These are phyloP conservation scores for Claviceps purpurea DNA, from an alignment of 2,329 filamentous ascomycete species.

Conservation along the genomic window DNA sequence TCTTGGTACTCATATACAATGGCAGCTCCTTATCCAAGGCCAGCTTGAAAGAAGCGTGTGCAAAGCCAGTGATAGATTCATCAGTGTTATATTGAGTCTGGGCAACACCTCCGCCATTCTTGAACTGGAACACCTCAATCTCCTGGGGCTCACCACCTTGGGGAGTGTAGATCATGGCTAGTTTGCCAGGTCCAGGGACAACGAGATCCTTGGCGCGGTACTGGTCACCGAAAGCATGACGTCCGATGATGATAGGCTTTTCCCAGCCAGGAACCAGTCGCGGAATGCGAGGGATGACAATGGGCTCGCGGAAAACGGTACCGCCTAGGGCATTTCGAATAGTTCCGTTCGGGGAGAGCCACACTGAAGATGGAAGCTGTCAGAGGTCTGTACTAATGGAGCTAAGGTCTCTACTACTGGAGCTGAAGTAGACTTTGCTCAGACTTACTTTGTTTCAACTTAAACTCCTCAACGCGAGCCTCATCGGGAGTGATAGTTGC, in stretches of 20 bases:
- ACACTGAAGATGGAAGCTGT: conserved; percentile 51
- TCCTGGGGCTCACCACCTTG: conserved; percentile 67
- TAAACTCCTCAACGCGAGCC: conserved; percentile 91
- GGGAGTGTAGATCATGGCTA: conserved; percentile 92
- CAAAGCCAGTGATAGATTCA: conserved; percentile 88
- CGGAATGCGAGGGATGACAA: conserved; percentile 87
- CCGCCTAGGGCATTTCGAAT: conserved; percentile 67
- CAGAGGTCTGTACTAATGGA: background rate
- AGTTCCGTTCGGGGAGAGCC: conserved; percentile 93
- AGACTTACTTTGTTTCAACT: conserved; percentile 84
- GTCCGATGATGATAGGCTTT: conserved; percentile 97
- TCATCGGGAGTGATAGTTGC: conserved; percentile 98
- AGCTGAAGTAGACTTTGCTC: too few relatives aligned
- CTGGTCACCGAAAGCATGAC: conserved; percentile 96
- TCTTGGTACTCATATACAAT: conserved; percentile 99
- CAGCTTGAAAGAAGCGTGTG: conserved; percentile 93
- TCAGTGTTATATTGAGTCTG: conserved; percentile 98
- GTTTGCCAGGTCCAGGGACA: conserved; percentile 67
- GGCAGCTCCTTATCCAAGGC: conserved; percentile 76
- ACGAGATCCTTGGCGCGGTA: conserved; percentile 93
- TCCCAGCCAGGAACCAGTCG: conserved; percentile 94
- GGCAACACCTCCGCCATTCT: conserved; percentile 71
- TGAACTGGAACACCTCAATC: conserved; percentile 85
- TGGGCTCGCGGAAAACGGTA: conserved; percentile 97
- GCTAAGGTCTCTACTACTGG: background rate